Conservation (phyloP, 2,329 filamentous ascomycete species). For the Neonectria hederae region DNA sequence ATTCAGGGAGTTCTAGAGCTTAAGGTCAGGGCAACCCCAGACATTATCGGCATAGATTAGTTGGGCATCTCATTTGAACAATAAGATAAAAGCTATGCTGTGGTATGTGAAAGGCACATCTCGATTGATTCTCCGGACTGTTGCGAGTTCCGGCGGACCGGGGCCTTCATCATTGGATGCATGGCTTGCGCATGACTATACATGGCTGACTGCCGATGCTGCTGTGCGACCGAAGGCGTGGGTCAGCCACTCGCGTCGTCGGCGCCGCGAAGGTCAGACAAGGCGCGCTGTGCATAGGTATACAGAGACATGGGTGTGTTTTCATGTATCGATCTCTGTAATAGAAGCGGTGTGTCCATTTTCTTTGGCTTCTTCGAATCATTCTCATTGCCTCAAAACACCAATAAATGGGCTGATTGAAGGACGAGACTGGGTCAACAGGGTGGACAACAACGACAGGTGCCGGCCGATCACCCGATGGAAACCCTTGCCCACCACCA, state of each 20-base stretch:
- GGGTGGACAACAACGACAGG: not conserved
- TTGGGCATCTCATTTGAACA: not conserved
- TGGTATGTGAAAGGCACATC: no score
- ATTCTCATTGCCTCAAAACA: not conserved
- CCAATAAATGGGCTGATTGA: not conserved
- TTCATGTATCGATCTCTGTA: not conserved
- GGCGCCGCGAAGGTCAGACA: not conserved
- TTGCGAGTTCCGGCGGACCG: not conserved
- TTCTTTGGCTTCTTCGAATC: not conserved
- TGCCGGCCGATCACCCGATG: constrained; percentile 21
- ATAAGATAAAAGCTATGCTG: not conserved
- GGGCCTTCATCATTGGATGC: not conserved
- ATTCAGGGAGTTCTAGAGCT: not conserved
- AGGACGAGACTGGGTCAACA: not conserved
- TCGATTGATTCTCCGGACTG: not conserved
- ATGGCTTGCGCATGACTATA: constrained; percentile 3
- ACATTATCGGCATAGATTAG: not conserved
- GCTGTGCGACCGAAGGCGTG: constrained; percentile 10
- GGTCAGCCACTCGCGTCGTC: constrained; percentile 25
- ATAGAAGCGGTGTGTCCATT: not conserved
- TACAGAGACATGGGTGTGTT: not conserved
- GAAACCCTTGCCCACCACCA: constrained; percentile 9
- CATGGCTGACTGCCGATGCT: constrained; percentile 6
- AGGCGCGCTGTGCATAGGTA: constrained; percentile 2
- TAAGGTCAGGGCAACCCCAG: not conserved